Base-by-base conservation (phyloP, 225 moss, liverwort and hornwort species). In the Physcomitrium patens region DNA sequence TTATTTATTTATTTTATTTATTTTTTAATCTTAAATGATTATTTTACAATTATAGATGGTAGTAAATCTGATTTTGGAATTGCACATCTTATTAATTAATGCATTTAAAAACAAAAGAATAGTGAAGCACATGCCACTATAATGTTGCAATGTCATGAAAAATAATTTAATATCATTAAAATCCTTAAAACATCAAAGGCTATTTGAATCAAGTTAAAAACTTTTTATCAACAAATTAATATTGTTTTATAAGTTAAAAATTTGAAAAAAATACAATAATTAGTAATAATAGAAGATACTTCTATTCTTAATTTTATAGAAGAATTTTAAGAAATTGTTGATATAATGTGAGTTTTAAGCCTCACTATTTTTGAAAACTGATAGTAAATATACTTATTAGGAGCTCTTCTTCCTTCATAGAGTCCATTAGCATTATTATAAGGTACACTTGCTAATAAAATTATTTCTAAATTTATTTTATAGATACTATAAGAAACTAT, bases 51-150 rank as follows among this genome's bases (percentile, higher is more conserved):
- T 16, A 16, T 41, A 0, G 26, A 60, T 0, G 27, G 27, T 0
- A 27, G 8, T 60, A 2, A 71, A 26, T 0, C 0, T 0, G 0
- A 51, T 3, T 22, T 0, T 63, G 0, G 51, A 5, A 20, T 1
- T 0, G 0, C 19, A 4, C 45, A 5, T 72, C 1, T 0, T 0
- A 0, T 15, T 9, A 20, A 18, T 50, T 0, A 63, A 73, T 0
- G 49, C 0, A 3, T 48, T 41, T 51, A 5, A 12, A 31, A 73
- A 63, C 72, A 73, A 37, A 73, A 51, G 51, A 41, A 60, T 60
- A 58, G n/a, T 3, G 47, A 47, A 71, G 27, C 12, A n/a, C 0
- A 0, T 24, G 18, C 60, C 0, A 61, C 5, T 9, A 41, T 61
- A 50, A 31, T 61, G 0, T 4, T 50, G 22, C 15, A 62, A 9